A percentile compares a stretch with the other conserved stretches of the same genome.
These are phyloP conservation scores for Phytophthora sp. DNA, from an alignment of 352 stramenopile species.

Conservation along the genomic window DNA sequence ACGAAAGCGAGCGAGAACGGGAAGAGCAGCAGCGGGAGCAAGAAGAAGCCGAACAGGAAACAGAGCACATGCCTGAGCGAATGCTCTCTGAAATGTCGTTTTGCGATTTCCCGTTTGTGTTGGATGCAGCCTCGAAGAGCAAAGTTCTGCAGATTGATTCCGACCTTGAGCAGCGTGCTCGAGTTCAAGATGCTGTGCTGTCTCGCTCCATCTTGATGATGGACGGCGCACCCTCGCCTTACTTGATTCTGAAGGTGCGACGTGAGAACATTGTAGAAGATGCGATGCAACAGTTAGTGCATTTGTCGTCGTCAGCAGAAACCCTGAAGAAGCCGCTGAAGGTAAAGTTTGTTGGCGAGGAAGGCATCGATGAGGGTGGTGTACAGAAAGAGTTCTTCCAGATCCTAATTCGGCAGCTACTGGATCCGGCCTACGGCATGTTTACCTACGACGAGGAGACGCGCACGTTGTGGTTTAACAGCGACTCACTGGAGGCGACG, in stretches of 20 bases:
- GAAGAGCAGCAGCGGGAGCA: slow-evolving; percentile 23
- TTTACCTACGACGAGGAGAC: slow-evolving; percentile 83
- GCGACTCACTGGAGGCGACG: slow-evolving; percentile 76
- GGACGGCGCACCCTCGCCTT: slow-evolving; percentile 46
- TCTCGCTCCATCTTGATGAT: slow-evolving; percentile 38
- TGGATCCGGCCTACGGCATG: slow-evolving; percentile 82
- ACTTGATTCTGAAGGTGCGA: slow-evolving; percentile 68
- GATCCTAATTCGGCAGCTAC: slow-evolving; percentile 74
- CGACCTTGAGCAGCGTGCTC: slow-evolving; percentile 69
- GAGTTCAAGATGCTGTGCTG: slow-evolving; percentile 60
- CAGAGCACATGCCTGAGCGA: slow-evolving; percentile 41
- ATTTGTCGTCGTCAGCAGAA: slow-evolving; percentile 50
- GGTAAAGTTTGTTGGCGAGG: slow-evolving; percentile 85
- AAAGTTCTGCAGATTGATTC: slow-evolving; percentile 80
- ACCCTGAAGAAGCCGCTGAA: slow-evolving; percentile 83
- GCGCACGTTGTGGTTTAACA: slow-evolving; percentile 80
- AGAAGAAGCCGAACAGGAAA: slow-evolving; percentile 10
- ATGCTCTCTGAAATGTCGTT: slow-evolving; percentile 84
- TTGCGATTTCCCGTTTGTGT: slow-evolving; percentile 81
- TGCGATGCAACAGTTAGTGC: slow-evolving; percentile 72
- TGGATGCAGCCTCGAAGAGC: slow-evolving; percentile 82
- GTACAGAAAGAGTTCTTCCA: slow-evolving; percentile 88
- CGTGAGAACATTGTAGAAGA: slow-evolving; percentile 83
- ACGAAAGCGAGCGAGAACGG: slow-evolving; percentile 18
- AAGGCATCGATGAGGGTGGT: slow-evolving; percentile 82